Evolutionary conservation across 805 yeast genomes (phyloP), one percentile per base, ranked within the genome.

Genomic region (Kazachstania martiniae): DNA sequence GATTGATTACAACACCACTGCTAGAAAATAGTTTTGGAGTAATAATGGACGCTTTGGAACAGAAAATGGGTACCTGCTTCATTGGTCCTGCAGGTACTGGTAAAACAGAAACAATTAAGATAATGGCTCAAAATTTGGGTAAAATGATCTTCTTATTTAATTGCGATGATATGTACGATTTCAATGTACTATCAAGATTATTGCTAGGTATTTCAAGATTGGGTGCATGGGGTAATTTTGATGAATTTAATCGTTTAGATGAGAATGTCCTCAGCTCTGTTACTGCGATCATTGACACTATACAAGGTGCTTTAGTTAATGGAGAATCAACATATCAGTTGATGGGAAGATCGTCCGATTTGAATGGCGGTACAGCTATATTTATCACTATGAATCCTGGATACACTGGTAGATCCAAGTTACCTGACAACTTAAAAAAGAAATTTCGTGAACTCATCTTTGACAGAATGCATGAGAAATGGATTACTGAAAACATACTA

Each of bases 21-120:
- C 65, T 82, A 6, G 72, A 72, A 29, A 61, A 66, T 5, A 72
- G 84, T 35, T 84, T 70, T 49, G 50, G 77, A 7, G 61, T 86
- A 0, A 71, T 87, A 74, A 63, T 81, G 0, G 80, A 77, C 38
- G 87, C 96, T 0, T 51, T 86, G 12, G 68, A 72, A 21, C 84
- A 77, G 43, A 69, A 68, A 22, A 61, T 74, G 7, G 97, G 97
- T n/a, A 94, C 94, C 0, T 79, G 94, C 1, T 79, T 94, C 1
- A 75, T 80, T 54, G 97, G 97, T 0, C 96, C 97, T 1, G 95
- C 97, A 3, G 97, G 97, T 26, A 89, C 97, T 0, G 97, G 97
- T 42, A 89, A 89, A 50, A 89, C 97, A 0, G 97, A 89, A 51
- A 69, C 94, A 0, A 68, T 89, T 17, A 89, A 89, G 51, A 82